phyloP scores from a whole-genome alignment of 1,139 yeast species.

The Diutina sp. region DNA sequence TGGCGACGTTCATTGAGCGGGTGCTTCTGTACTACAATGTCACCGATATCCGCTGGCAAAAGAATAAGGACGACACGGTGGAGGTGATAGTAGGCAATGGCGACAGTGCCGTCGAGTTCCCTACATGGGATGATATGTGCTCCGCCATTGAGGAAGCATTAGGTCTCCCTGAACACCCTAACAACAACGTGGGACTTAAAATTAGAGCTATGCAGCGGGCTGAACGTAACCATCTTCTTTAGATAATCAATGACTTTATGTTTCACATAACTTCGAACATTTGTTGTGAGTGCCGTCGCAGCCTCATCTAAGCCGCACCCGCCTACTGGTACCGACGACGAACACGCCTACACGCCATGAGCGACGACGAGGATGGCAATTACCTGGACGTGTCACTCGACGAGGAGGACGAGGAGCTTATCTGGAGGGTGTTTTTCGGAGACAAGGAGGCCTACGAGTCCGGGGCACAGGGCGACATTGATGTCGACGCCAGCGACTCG shows the following conservation, averaged over 20 bases:
- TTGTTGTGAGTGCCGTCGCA: background rate
- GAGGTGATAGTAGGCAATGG: background rate
- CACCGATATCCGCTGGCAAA: background rate
- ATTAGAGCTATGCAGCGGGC: background rate
- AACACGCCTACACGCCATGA: background rate
- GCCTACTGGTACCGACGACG: background rate
- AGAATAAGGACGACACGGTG: background rate
- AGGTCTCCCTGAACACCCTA: background rate
- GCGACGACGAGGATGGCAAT: background rate
- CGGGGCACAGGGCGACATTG: constrained; percentile 14
- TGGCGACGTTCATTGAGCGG: background rate
- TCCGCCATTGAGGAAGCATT: background rate
- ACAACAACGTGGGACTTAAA: background rate
- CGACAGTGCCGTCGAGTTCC: background rate
- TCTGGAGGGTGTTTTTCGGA: constrained; percentile 31
- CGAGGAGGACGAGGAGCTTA: constrained; percentile 35
- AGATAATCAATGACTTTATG: background rate
- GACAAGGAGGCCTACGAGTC: constrained; percentile 3
- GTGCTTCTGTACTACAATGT: background rate
- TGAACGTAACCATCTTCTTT: background rate
- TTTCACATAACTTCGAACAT: too few relatives aligned
- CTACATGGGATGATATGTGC: background rate
- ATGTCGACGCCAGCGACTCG: constrained; percentile 5
- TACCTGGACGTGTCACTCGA: constrained; percentile 25
- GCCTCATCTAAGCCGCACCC: background rate